Conservation (phyloP, 768 basidiomycete species). For the Crepidotus variabilis region DNA sequence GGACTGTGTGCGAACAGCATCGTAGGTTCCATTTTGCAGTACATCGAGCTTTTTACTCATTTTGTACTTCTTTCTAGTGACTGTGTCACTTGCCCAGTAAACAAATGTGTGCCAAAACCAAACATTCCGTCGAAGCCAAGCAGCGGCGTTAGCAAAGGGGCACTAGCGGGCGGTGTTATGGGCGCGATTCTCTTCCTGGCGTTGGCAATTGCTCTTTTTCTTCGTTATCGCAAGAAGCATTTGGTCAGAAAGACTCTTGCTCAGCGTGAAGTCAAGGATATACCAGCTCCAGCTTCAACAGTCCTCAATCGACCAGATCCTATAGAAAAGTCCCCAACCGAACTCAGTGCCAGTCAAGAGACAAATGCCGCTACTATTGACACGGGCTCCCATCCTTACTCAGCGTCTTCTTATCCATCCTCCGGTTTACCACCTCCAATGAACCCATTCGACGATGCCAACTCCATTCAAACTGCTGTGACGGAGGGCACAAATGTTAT, state of each 20-base stretch:
- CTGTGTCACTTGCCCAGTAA: slow-evolving; percentile 51
- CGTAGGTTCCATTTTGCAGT: slow-evolving; percentile 34
- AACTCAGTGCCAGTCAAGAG: slow-evolving; percentile 37
- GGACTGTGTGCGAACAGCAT: slow-evolving; percentile 56
- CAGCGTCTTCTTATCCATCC: slow-evolving; percentile 30
- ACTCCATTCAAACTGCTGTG: slow-evolving; percentile 80
- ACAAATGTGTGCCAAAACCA: slow-evolving; percentile 43
- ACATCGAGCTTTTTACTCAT: neutral
- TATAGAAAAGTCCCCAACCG: slow-evolving; percentile 52
- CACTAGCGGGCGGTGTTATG: slow-evolving; percentile 70
- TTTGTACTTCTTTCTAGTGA: slow-evolving; percentile 36
- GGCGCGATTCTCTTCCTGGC: slow-evolving; percentile 59
- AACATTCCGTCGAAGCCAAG: slow-evolving; percentile 19
- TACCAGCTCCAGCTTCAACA: slow-evolving; percentile 70
- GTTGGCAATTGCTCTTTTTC: slow-evolving; percentile 44
- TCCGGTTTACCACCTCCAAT: slow-evolving; percentile 31
- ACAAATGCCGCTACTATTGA: slow-evolving; percentile 55
- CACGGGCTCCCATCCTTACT: slow-evolving; percentile 50
- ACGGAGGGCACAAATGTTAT: slow-evolving; percentile 84
- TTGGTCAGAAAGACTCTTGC: slow-evolving; percentile 35
- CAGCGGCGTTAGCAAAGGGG: slow-evolving; percentile 58
- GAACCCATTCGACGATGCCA: slow-evolving; percentile 75
- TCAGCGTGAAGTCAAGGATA: slow-evolving; percentile 48
- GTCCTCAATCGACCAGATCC: slow-evolving; percentile 85
- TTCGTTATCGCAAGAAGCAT: slow-evolving; percentile 62